Evolutionary conservation across 495 filamentous ascomycete genomes (phyloP).

Genomic region (Penicillium cataractarum): DNA sequence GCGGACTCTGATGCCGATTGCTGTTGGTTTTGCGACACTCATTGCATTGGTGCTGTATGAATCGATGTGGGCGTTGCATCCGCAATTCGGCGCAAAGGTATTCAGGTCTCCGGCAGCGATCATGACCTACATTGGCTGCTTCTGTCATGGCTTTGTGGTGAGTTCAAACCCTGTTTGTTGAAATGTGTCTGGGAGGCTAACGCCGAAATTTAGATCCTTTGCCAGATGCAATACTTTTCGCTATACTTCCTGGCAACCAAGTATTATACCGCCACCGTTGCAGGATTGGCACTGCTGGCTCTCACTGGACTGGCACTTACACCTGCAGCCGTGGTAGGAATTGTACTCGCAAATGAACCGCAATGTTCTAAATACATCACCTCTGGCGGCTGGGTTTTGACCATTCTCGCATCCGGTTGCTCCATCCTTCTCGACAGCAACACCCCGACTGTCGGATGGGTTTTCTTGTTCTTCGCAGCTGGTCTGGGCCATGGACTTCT

Average conservation of each 20-base stretch:
- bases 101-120: constrained; percentile 45
- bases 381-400: constrained; percentile 58
- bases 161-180: constrained; percentile 24
- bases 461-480: constrained; percentile 56
- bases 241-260: constrained; percentile 68
- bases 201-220: constrained; percentile 36
- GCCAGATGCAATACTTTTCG: constrained; percentile 62
- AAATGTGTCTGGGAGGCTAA: not conserved
- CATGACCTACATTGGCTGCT: constrained; percentile 51
- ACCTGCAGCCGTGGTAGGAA: constrained; percentile 51
- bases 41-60: constrained; percentile 54
- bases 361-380: constrained; percentile 56
- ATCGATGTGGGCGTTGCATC: constrained; percentile 42
- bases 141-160: constrained; percentile 57
- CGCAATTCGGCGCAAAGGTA: constrained; percentile 56
- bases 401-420: constrained; percentile 49
- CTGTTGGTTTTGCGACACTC: constrained; percentile 52
- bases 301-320: constrained; percentile 47
- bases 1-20: constrained; percentile 54
- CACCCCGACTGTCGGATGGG: constrained; percentile 50
- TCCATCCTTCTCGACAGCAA: constrained; percentile 51
- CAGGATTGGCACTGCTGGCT: constrained; percentile 61
- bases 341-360: constrained; percentile 48
- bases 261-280: constrained; percentile 52
- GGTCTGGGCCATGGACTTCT: constrained; percentile 61